Evolutionary conservation across 768 basidiomycete genomes (phyloP).

Genomic region (Naganishia onofrii): DNA sequence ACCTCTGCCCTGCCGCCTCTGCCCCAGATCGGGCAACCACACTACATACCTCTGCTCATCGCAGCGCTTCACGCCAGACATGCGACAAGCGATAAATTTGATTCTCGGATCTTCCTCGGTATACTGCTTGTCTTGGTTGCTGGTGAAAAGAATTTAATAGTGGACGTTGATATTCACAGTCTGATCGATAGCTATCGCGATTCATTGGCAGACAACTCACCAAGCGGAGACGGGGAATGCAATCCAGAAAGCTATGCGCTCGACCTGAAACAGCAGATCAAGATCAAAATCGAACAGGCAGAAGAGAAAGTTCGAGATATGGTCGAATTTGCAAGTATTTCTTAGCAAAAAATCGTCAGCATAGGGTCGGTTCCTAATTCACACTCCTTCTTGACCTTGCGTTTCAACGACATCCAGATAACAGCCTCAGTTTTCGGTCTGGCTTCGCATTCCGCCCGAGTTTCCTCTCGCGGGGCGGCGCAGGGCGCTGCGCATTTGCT

Average conservation of each 20-base stretch:
- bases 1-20: neutral
- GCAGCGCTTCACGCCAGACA: conserved; percentile 5
- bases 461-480: neutral
- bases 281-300: neutral
- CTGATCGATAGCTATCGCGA: neutral
- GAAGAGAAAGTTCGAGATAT: neutral
- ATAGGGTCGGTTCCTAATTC: no score
- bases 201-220: no score
- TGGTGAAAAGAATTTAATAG: conserved; percentile 26
- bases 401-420: neutral
- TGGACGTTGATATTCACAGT: conserved; percentile 25
- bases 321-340: conserved; percentile 6
- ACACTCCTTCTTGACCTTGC: neutral
- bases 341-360: no score
- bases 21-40: conserved; percentile 11
- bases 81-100: neutral
- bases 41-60: conserved; percentile 21
- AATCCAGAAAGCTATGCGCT: neutral
- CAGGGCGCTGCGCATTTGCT: neutral
- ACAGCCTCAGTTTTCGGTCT: conserved; percentile 6
- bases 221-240: neutral
- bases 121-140: conserved; percentile 25
- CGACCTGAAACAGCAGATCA: neutral
- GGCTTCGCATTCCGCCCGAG: neutral
- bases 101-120: conserved; percentile 28